Evolutionary conservation across 805 yeast species (phyloP), one percentile per base, ranked within the genome.

Genomic region (Spathaspora girioi): DNA sequence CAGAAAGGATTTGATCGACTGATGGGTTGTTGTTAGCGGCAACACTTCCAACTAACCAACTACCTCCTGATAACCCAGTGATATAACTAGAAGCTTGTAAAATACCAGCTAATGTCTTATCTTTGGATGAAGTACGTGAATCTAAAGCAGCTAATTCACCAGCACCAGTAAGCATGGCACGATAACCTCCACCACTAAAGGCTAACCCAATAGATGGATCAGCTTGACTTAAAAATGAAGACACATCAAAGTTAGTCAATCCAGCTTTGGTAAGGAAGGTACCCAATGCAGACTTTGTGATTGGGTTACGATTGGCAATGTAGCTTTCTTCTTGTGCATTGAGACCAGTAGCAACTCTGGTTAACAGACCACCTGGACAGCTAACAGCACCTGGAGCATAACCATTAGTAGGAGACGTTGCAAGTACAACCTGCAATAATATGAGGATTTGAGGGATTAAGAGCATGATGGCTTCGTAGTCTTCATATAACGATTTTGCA

Each of bases 81-180:
- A 90, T 67, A 62, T 91, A 91, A 14, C 89, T 81, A 1, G 91
- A 63, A 2, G 87, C 69, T 61, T 87, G 91, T 40, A 90, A 69
- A 20, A 91, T 67, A 5, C 96, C 96, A 38, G 96, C 96, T 45
- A 90, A 67, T 11, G 91, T 90, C 35, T 70, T 63, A 4, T 76
- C 73, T 3, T 82, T 73, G 50, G 77, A 79, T 8, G 61, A 68
- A 4, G 91, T 83, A 59, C 96, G 73, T 61, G 83, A 82, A 66
- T 90, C 97, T 52, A 88, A 68, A 0, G 93, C 96, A 1, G 92
- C 71, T 32, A 91, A 69, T 66, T 86, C 84, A 41, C 97, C 97
- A 9, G 96, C 97, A 1, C 96, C 97, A 52, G 57, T 49, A 77
- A 85, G 75, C 92, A 90, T 88, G 35, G 97, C 96, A 54, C 97